Base-by-base conservation (phyloP, 768 basidiomycete genomes). In the Clitopilus hobsonii region DNA sequence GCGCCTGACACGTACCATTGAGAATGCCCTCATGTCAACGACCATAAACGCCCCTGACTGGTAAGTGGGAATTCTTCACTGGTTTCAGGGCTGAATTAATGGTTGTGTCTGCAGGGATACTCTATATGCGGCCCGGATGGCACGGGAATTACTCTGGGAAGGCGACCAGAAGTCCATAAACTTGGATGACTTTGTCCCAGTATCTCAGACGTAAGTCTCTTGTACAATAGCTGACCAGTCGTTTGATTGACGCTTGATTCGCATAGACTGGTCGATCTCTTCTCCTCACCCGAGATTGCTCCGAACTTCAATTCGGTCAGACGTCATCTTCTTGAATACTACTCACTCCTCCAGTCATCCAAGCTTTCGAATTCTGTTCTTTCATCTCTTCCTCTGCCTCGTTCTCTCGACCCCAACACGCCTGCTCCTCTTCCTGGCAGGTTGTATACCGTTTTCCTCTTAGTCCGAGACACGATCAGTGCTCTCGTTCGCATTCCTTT, bases 41-140 rank as follows among this genome's bases (percentile, higher is more conserved):
- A 97, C 91, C 6, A 81, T 98, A 56, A 98, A 99, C 65, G 91
- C 94, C 11, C 86, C 91, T 27, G 92, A 98, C 69, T 99, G 97
- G 95, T 94, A 77, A 54, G 80, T 77, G 10, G 41, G 26, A 24
- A 20, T 24, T 6, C 7, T 11, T 26, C 20, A 36, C 24, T 28
- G 38, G 48, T 56, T n/a, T n/a, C 48, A 7, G 45, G n/a, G 16
- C 48, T 47, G 18, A 54, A 53, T 20, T 54, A 50, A 16, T n/a
- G n/a, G 56, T 26, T 14, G 59, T 16, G 11, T 52, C 20, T 36
- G 49, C 59, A 97, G 93, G 94, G 90, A 96, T 57, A 91, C 92
- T 0, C 76, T 97, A 4, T 91, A 89, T 68, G 85, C 84, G 29
- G 94, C 94, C 6, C 84, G 90, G 54, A 98, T 96, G 89, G 93